Conservation (phyloP, 257 asterid genomes). For the Nicotiana tomentosiformis region DNA sequence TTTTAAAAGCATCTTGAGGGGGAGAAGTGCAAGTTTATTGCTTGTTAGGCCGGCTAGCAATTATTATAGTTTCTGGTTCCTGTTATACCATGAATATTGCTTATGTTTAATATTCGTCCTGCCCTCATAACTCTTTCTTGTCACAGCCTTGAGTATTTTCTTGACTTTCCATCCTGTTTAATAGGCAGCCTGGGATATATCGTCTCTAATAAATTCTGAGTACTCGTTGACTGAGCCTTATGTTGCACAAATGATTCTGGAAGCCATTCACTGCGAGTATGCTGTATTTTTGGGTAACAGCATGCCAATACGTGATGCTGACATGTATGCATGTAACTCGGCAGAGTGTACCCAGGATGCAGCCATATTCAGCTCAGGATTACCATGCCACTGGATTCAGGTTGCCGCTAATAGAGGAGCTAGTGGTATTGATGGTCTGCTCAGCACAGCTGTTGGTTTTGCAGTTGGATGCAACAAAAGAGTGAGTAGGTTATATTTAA, state of each 20-base stretch:
- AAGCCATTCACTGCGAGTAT: slow-evolving; percentile 60
- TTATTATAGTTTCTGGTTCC: background rate
- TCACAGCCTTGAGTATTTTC: background rate
- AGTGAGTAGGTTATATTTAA: slow-evolving; percentile 39
- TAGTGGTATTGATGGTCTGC: slow-evolving; percentile 96
- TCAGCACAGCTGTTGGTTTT: slow-evolving; percentile 90
- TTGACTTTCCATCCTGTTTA: slow-evolving; percentile 16
- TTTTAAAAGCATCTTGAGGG: background rate
- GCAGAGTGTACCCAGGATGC: slow-evolving; percentile 40
- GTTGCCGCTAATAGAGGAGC: slow-evolving; percentile 92
- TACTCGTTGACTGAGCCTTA: slow-evolving; percentile 83
- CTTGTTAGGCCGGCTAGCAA: background rate
- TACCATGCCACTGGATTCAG: slow-evolving; percentile 71
- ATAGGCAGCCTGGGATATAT: slow-evolving; percentile 80
- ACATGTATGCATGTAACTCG: slow-evolving; percentile 73
- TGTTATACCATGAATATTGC: background rate
- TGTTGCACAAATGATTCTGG: slow-evolving; percentile 66
- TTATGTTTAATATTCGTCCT: background rate
- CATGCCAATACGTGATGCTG: slow-evolving; percentile 97
- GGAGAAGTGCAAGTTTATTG: background rate
- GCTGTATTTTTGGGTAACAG: slow-evolving; percentile 93
- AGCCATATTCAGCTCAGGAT: slow-evolving; percentile 46
- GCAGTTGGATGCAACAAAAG: slow-evolving; percentile 89
- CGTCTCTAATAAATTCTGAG: slow-evolving; percentile 62
- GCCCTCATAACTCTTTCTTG: background rate